Evolutionary conservation across 2,329 filamentous ascomycete species (phyloP), one percentile per base, ranked within the genome.

Genomic region (Sclerotinia minor): DNA sequence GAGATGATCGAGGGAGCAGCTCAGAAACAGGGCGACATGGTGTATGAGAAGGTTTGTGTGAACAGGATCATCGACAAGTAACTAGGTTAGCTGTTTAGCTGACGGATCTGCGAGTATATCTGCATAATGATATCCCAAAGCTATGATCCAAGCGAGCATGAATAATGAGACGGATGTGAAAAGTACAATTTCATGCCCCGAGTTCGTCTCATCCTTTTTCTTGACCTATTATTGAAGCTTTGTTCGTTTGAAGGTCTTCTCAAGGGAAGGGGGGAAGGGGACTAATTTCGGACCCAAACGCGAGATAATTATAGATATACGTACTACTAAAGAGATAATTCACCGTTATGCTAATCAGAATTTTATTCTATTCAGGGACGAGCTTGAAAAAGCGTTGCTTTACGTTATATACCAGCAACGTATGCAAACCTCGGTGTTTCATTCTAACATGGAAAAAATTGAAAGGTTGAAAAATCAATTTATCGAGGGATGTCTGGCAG

Each of bases 181-280:
- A 47, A 49, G 44, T 35, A 49, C 26, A 47, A 32, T 29, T 24
- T 35, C 50, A 24, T 47, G 4, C 52, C 50, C 24, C 32, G 21
- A 63, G 65, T 67, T 67, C 65, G 26, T 67, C 65, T 67, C 57
- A 63, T 63, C 24, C 38, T 63, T 47, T 35, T 55, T 63, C 24
- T 38, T 45, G 57, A 45, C 47, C 59, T 67, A 41, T 41, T 67
- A 41, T 41, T 21, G n/a, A 61, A 67, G 65, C 65, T 67, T 63
- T 54, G 57, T 50, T 67, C 55, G 38, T 63, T 13, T 9, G 32
- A 9, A 26, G 55, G 59, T 24, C 47, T 55, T 52, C 54, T 47
- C 45, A 41, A 17, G 38, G 13, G 32, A 19, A 53, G 26, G 19
- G 38, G 26, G 19, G 38, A 17, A 45, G 29, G 5, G 38, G n/a